Conservation (phyloP, 768 basidiomycete genomes). For the Panaeolus papilionaceus region DNA sequence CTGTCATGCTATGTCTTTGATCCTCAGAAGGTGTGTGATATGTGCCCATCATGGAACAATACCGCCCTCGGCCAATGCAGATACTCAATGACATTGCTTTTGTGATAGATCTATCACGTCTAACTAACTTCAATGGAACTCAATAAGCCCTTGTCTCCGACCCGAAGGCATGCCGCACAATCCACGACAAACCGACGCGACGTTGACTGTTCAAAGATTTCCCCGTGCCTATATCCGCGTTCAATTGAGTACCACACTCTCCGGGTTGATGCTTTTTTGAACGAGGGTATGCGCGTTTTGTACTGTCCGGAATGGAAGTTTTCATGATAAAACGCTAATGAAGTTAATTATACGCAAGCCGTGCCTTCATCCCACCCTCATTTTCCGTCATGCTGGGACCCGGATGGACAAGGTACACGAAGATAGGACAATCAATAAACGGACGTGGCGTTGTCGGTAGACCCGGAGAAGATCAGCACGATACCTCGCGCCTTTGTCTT, state of each 20-base stretch:
- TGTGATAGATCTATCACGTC: not conserved
- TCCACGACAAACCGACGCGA: slow-evolving; percentile 2
- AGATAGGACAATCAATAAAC: not conserved
- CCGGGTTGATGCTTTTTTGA: not conserved
- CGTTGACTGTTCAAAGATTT: not conserved
- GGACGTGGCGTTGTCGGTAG: not conserved
- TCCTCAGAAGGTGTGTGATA: not conserved
- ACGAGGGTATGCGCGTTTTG: not conserved
- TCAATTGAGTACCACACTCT: not conserved
- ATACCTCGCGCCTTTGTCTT: not conserved
- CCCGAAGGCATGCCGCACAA: slow-evolving; percentile 1
- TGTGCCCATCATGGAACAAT: slow-evolving; percentile 5
- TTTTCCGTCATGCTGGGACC: not conserved
- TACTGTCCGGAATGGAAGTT: not conserved
- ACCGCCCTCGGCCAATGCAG: not conserved
- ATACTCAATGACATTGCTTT: not conserved
- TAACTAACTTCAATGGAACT: not conserved
- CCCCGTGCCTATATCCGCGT: not conserved
- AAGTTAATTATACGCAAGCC: not conserved
- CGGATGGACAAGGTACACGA: not conserved
- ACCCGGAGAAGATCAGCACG: not conserved
- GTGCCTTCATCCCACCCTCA: slow-evolving; percentile 7
- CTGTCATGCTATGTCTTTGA: not conserved
- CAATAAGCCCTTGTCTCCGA: slow-evolving; percentile 1
- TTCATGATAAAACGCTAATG: not conserved